Evolutionary conservation across 139 green algal species (phyloP), one percentile per base, ranked within the genome.

Genomic region (Chlorella ohadii): DNA sequence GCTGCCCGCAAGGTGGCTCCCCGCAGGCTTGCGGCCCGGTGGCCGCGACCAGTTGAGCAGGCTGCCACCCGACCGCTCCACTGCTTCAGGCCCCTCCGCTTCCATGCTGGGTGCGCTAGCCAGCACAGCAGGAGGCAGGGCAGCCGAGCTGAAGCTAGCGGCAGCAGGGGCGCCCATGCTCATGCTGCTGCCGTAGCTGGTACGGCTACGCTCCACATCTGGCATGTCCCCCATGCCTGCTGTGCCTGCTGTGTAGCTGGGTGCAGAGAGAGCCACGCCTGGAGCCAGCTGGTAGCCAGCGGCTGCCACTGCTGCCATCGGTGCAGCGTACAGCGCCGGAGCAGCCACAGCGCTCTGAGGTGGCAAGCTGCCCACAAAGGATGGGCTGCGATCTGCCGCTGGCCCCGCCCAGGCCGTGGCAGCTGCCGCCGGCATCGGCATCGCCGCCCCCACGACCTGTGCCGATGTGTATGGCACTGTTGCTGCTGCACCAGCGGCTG

Each of bases 41-140:
- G 80, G 68, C 9, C 68, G 80, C 56, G 44, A 56, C 80, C 80
- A 85, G n/a, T 47, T 71, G 47, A 85, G 80, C 51, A 85, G 56
- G 28, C 70, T 80, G 31, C 68, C 80, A 0, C 33, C 80, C 12
- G 68, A 85, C 28, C 70, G 67, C 36, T 85, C 55, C 12, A 75
- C 36, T 34, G 51, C 22, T 0, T 38, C 44, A 3, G 31, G 57
- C 15, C n/a, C 36, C 25, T 70, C 33, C 27, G 20, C 56, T 19
- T 19, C 34, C 57, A 36, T 17, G 67, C 67, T 74, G 38, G 31
- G 73, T n/a, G 20, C 2, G 11, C 28, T 31, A 19, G 31, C 33
- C 44, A n/a, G 38, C 36, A 1, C 25, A 59, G 68, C 73, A 31
- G 31, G 16, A 20, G 15, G 51, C 51, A 59, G 51, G 51, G 51